phyloP scores from a whole-genome alignment of 495 filamentous ascomycete species.

The Neurospora africana region DNA sequence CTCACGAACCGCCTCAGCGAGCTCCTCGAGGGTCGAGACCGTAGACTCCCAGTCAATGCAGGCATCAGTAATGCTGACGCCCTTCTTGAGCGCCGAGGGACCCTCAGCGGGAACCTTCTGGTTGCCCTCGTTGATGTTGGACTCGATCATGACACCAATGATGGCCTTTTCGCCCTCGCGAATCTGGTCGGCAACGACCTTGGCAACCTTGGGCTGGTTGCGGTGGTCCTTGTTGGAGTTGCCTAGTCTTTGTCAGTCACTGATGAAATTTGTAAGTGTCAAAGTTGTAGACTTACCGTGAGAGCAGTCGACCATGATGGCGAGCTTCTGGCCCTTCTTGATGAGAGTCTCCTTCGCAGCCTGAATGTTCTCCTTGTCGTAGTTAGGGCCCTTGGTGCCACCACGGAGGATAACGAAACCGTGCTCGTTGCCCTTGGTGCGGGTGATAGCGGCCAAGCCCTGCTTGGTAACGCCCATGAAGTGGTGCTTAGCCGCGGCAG shows the following conservation, averaged over 20 bases:
- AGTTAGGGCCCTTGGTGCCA: constrained; percentile 90
- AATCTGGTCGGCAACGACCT: constrained; percentile 72
- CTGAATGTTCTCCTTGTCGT: constrained; percentile 71
- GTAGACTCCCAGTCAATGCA: constrained; percentile 94
- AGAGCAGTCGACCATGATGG: constrained; percentile 97
- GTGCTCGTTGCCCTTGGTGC: constrained; percentile 87
- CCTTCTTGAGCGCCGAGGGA: constrained; percentile 67
- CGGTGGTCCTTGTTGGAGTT: constrained; percentile 67
- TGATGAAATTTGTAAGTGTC: not conserved
- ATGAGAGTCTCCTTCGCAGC: constrained; percentile 65
- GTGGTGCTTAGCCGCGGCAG: constrained; percentile 82
- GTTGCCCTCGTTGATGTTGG: constrained; percentile 90
- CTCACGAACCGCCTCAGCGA: constrained; percentile 74
- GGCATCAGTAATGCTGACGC: constrained; percentile 94
- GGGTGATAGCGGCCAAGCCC: constrained; percentile 87
- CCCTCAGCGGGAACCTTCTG: constrained; percentile 89
- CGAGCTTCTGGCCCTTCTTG: constrained; percentile 77
- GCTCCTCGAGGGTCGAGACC: constrained; percentile 70
- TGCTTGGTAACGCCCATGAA: constrained; percentile 99
- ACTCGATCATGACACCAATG: constrained; percentile 97
- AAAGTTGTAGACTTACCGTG: constrained; percentile 50
- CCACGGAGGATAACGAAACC: constrained; percentile 94
- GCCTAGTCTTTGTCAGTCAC: constrained; percentile 31
- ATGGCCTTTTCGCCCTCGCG: constrained; percentile 80
- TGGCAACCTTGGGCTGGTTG: constrained; percentile 90